Percentiles rank a stretch among this genome's conserved stretches.
These are phyloP conservation scores for Nakaseomyces bracarensis DNA, from an alignment of 1,139 yeast species.

Conservation along the genomic window DNA sequence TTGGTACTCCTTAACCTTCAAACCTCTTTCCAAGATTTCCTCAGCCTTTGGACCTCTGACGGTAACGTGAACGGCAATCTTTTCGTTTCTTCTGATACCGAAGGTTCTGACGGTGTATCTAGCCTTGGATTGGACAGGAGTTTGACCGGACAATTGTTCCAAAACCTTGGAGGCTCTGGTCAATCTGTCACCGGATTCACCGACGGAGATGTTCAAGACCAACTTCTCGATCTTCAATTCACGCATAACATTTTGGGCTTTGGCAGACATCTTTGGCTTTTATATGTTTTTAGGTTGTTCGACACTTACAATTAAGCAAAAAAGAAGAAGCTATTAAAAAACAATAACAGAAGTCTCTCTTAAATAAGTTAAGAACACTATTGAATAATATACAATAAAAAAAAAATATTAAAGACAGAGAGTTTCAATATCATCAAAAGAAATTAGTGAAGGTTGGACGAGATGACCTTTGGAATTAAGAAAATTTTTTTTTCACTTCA, in stretches of 20 bases:
- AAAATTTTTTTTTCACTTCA: no score
- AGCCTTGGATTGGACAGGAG: slow-evolving; percentile 99
- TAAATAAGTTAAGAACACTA: no score
- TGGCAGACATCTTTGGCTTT: slow-evolving; percentile 34
- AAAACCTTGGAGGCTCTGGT: slow-evolving; percentile 99
- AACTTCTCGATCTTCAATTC: slow-evolving; percentile 98
- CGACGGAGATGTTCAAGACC: slow-evolving; percentile 99
- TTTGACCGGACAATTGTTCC: slow-evolving; percentile 99
- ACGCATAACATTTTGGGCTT: slow-evolving; percentile 78
- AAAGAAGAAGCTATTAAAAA: background rate
- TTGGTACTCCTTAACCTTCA: slow-evolving; percentile 99
- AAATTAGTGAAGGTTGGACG: no score
- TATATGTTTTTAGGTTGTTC: background rate
- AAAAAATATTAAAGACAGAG: no score
- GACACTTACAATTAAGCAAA: background rate
- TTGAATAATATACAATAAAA: no score
- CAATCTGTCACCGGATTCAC: slow-evolving; percentile 99
- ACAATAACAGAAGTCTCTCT: no score
- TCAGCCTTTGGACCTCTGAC: slow-evolving; percentile 99
- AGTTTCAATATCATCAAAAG: no score
- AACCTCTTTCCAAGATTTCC: slow-evolving; percentile 99
- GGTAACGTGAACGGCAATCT: slow-evolving; percentile 98
- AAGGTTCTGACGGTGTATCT: slow-evolving; percentile 99
- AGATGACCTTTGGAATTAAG: no score
- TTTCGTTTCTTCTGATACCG: slow-evolving; percentile 99